Evolutionary conservation across 345 rosid species (phyloP).

Genomic region (Arabidopsis thaliana): DNA sequence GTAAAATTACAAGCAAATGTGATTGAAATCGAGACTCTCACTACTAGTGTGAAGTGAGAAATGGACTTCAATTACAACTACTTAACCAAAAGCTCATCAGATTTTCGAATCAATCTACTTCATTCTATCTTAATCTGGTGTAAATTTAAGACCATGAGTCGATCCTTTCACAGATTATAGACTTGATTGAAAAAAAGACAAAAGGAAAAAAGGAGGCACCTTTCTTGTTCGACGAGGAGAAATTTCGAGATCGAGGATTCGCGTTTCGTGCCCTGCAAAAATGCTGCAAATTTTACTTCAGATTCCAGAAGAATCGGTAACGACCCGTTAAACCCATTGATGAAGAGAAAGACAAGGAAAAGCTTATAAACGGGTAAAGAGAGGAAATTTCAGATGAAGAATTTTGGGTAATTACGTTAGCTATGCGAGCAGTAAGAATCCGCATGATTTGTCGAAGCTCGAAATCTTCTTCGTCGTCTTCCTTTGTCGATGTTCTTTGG

Average conservation of each 20-base stretch:
- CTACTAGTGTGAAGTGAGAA: constrained; percentile 5
- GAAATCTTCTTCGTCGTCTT: constrained; percentile 1
- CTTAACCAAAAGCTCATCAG: constrained; percentile 14
- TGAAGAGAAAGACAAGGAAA: not conserved
- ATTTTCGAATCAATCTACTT: not conserved
- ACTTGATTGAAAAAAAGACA: not conserved
- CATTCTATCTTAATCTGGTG: not conserved
- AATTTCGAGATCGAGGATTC: constrained; percentile 45
- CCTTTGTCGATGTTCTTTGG: not conserved
- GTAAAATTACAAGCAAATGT: constrained; percentile 15
- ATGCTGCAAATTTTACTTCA: constrained; percentile 41
- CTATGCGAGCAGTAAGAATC: constrained; percentile 33
- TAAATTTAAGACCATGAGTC: not conserved
- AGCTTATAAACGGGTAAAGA: not conserved
- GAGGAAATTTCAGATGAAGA: not conserved
- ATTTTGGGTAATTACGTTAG: constrained; percentile 3
- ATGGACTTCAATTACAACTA: constrained; percentile 13
- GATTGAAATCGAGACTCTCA: constrained; percentile 8
- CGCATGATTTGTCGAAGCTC: constrained; percentile 33
- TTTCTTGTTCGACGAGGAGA: constrained; percentile 47
- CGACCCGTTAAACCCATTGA: constrained; percentile 20
- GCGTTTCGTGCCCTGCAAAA: constrained; percentile 45
- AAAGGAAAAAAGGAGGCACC: constrained; percentile 39
- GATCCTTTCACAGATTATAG: constrained; percentile 11
- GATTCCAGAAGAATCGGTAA: constrained; percentile 13